Evolutionary conservation across 2,329 filamentous ascomycete genomes (phyloP), one percentile per base, ranked within the genome.

Genomic region (Phialemonium atrogriseum): DNA sequence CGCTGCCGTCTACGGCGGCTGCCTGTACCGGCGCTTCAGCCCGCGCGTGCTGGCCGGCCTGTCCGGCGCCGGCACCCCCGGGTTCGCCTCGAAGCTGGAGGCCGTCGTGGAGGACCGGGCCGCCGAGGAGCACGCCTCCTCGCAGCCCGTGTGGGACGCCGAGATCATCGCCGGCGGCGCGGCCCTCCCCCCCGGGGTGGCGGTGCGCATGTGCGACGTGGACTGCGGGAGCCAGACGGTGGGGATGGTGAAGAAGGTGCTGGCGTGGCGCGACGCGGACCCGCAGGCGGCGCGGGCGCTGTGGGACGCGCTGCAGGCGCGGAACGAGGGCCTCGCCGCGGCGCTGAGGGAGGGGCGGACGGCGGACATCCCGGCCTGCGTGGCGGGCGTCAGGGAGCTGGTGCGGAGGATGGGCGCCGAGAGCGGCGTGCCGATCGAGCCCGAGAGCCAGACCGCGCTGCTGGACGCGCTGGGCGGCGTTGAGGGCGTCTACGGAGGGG

Each of bases 141-240:
- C n/a, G n/a, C n/a, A n/a, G n/a, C n/a, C n/a, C n/a, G 57, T 60
- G 15, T 98, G 91, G 91, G 88, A 96, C 47, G 80, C 78, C 0
- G 77, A 87, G 47, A 77, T 93, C 29, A 58, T 62, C 19, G 81
- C 85, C 47, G 75, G 79, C 5, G 72, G 67, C 11, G 77, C 89
- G 32, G 70, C 67, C 38, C 67, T 96, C 36, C 88, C 89, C 0
- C 48, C 56, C 1, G 85, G 84, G 1, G 62, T 94, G 44, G 73
- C 81, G 15, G 66, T 96, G 43, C 74, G 93, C 38, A 91, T 98
- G 80, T 94, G 87, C 51, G 91, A 98, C 51, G 91, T 98, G 6
- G 85, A 93, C 53, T 94, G 88, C 51, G 91, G 91, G 19, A 89
- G 81, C 29, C 76, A 94, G 62, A 96, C 89, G 7, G 88, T 94